Base-by-base conservation (phyloP, 2,329 filamentous ascomycete species). In the Monosporascus sp. region DNA sequence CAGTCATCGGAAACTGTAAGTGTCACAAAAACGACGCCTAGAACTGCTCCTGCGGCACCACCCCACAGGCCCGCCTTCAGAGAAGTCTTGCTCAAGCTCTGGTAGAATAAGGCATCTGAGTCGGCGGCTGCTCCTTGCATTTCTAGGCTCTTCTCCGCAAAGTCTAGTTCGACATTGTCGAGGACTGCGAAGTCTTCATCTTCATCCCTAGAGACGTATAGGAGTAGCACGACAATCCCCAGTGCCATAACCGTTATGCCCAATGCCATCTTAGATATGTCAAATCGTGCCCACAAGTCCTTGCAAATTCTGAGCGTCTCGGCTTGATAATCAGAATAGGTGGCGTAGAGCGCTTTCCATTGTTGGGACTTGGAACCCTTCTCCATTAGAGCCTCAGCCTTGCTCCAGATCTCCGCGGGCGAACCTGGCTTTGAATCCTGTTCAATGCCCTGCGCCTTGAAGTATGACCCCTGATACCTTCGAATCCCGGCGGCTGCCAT, bases 241-340 rank as follows among this genome's bases (percentile, higher is more conserved):
- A 82, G 72, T 3, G 82, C 77, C 56, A 95, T 81, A 50, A 96
- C 81, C 0, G 70, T 67, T 38, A 97, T 84, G 47, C 94, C 94
- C 57, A 88, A 78, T 15, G 87, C 65, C 91, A 99, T 99, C 67
- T 87, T 89, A 2, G 83, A 79, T 20, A 96, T 77, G 68, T 99
- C 90, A 61, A 99, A 99, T 37, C 89, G 84, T 22, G 94, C 91
- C 94, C 94, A 99, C 17, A 97, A 75, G 39, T 79, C 81, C 66
- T 91, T 89, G 74, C 90, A 97, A 14, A 93, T 79, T 27, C 77
- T 77, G 45, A 99, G 76, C 1, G 88, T 96, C 65, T 89, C 83
- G 31, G 77, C 76, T 67, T 97, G 91, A 66, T 96, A 97, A 11
- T 78, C 75, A 17, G 79, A 74, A 64, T 89, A 93, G 0, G 85